Evolutionary conservation across 164 flowering plant genomes (phyloP).

Genomic region (Sedum album): DNA sequence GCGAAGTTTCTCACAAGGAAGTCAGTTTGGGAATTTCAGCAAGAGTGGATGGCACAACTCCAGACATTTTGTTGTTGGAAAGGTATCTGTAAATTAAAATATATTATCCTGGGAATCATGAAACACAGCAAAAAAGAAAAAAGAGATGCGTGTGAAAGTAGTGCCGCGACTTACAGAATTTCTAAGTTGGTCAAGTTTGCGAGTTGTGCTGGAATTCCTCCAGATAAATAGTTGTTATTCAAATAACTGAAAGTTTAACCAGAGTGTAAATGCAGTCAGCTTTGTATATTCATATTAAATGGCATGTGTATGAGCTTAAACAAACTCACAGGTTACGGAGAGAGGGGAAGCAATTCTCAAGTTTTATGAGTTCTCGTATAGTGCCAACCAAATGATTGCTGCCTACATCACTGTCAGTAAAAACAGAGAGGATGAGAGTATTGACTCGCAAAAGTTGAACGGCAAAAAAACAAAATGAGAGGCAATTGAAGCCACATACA

Average conservation of each 20-base stretch:
- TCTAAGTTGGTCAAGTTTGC: constrained; percentile 86
- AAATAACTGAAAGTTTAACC: constrained; percentile 45
- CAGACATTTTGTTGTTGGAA: constrained; percentile 88
- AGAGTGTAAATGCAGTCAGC: background rate
- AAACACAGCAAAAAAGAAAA: background rate
- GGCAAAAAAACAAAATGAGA: background rate
- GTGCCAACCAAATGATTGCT: constrained; percentile 95
- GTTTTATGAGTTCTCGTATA: constrained; percentile 73
- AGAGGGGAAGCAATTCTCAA: constrained; percentile 87
- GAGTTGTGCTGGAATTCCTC: constrained; percentile 89
- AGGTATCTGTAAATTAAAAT: constrained; percentile 49
- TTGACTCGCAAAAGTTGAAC: background rate
- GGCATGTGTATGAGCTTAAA: background rate
- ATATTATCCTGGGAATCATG: constrained; percentile 12
- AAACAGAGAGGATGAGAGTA: background rate
- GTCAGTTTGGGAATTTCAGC: constrained; percentile 76
- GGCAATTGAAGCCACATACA: constrained; percentile 31
- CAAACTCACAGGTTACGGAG: constrained; percentile 81
- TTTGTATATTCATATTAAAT: background rate
- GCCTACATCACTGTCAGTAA: constrained; percentile 69
- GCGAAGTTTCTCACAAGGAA: constrained; percentile 47
- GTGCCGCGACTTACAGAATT: constrained; percentile 49
- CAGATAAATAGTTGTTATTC: constrained; percentile 80
- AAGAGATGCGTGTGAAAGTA: background rate
- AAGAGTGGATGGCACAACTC: constrained; percentile 62